Evolutionary conservation across 2,329 filamentous ascomycete genomes (phyloP), one percentile per base, ranked within the genome.

Genomic region (Paramyrothecium roridum): DNA sequence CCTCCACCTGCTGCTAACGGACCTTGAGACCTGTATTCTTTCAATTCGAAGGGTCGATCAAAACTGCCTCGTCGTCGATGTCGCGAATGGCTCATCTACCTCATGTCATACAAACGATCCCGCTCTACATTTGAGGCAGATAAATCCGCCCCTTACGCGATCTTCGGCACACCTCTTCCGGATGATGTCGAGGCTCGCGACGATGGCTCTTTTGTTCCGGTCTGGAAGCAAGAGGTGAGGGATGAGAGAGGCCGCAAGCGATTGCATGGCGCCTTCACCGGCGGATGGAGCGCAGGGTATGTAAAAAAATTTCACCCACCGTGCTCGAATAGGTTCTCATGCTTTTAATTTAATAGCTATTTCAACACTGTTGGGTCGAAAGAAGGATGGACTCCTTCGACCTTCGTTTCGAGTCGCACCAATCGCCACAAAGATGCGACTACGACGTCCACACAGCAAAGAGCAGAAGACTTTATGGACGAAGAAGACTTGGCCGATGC

Each of bases 321-420:
- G 4, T 30, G 26, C 10, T 10, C 26, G 26, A 10, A 4, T 10
- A 30, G 43, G 48, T 52, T 52, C 57, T 63, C 52, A 65, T 57
- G 47, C 20, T 48, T 20, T 45, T 52, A 26, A 17, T 20, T 45
- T 52, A 26, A 17, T 43, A 93, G 91, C 63, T 97, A 98, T 75
- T 98, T 95, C 76, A 99, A 99, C 71, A 96, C 93, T 6, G 95
- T 98, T 63, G 95, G 95, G 53, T 97, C 93, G 55, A 98, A 98
- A 73, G 93, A 99, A 79, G 95, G 95, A 76, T 99, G 93, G 93
- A 88, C 91, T 1, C 95, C 95, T 2, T 87, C 91, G 21, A 89
- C 90, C 0, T 99, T 98, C 71, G 87, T 96, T 11, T 98, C 93
- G 8, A 97, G 93, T 52, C 89, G 95, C 22, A 77, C 84, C 43